Percentiles rank a stretch among this genome's conserved stretches.
These are phyloP conservation scores for Meyerozyma guilliermondii DNA, from an alignment of 1,139 yeast genomes.

Conservation along the genomic window DNA sequence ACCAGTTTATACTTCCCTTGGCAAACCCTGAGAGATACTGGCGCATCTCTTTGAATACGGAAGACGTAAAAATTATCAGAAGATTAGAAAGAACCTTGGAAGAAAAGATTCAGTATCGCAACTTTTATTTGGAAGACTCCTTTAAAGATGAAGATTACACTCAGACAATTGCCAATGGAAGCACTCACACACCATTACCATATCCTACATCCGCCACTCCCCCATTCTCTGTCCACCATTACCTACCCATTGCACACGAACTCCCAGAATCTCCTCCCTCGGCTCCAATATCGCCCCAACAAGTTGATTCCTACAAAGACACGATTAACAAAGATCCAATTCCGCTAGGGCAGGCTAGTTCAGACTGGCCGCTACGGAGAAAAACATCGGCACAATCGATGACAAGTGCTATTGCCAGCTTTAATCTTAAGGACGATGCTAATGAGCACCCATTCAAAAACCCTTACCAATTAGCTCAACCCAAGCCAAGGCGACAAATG, in stretches of 20 bases:
- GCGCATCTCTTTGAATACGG: constrained; percentile 49
- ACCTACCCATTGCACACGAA: constrained; percentile 6
- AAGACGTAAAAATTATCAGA: constrained; percentile 25
- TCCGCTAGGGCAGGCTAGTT: constrained; percentile 5
- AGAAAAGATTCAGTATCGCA: constrained; percentile 42
- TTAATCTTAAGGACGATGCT: constrained; percentile 17
- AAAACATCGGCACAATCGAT: constrained; percentile 21
- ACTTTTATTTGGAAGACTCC: constrained; percentile 18
- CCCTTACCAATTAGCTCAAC: constrained; percentile 11
- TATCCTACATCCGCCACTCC: constrained; percentile 1
- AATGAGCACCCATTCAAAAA: constrained; percentile 1
- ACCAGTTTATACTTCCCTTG: constrained; percentile 59
- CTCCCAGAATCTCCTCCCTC: constrained; percentile 47
- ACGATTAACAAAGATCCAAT: constrained; percentile 3
- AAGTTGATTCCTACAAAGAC: constrained; percentile 7
- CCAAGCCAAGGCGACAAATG: constrained; percentile 14
- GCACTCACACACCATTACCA: constrained; percentile 1
- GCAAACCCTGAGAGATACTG: constrained; percentile 71
- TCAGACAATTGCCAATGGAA: constrained; percentile 5
- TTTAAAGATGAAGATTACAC: neutral
- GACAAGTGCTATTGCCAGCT: constrained; percentile 28
- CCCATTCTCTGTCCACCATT: neutral
- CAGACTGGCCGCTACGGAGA: constrained; percentile 13
- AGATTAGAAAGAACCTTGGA: constrained; percentile 35
- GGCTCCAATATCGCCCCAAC: constrained; percentile 38